Base-by-base conservation (phyloP, 768 basidiomycete species). In the Naganishia vishniacii region DNA sequence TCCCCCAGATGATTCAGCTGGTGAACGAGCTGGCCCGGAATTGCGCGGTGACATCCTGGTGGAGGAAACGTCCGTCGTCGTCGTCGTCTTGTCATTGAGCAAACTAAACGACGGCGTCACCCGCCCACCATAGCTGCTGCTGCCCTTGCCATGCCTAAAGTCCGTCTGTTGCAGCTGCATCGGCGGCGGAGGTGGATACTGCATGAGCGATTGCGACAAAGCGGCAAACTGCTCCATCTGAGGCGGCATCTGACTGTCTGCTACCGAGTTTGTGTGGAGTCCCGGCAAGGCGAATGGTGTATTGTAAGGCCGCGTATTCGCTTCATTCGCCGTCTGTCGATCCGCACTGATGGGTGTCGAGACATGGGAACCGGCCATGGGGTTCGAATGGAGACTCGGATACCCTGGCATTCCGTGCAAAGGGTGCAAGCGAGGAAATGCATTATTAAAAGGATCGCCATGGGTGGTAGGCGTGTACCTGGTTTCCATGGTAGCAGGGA, bases 321-420 rank as follows among this genome's bases (percentile, higher is more conserved):
- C 16, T 18, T 41, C 53, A 13, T 56, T 15, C 1, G 34, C 34
- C 4, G 53, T 56, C 11, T 56, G 34, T 23, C 53, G 53, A 40
- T 56, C 53, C 5, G 53, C 53, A 29, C 49, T 51, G 49, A 51
- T 51, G 6, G 49, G 49, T 51, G 49, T 51, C 28, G 48, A 11
- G 8, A 37, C 34, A 37, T 37, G 34, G 8, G 34, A 37, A 7
- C 34, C 34, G 7, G 34, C 7, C 8, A 37, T 37, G 7, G 34
- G 7, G 15, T 37, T 37, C 8, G 34, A 15, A 7, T 37, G 34
- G 7, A 37, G 31, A 25, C 34, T 37, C 37, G 53, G 32, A 25
- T 56, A 56, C 20, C 53, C 53, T 8, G 34, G 53, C 4, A 56
- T 37, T 0, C 53, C 53, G 13, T 56, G 53, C 7, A 56, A 26